phyloP scores from a whole-genome alignment of 225 moss, liverwort and hornwort species.

The Sphagnum contortum region DNA sequence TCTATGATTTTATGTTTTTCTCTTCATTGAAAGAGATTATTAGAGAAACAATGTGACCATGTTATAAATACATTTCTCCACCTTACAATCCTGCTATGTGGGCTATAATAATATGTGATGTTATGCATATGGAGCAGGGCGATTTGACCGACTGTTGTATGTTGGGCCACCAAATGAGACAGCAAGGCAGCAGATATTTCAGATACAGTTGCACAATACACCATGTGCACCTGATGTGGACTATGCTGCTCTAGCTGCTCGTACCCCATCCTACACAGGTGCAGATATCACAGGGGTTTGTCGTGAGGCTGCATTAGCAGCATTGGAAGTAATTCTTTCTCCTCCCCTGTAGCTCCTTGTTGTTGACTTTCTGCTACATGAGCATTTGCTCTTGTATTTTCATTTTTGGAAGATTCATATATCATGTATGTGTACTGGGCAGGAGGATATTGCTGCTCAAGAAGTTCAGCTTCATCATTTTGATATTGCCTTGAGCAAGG shows the following conservation, averaged over 20 bases:
- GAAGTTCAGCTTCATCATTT: conserved; percentile 45
- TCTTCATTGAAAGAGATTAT: too few relatives aligned
- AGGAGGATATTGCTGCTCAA: conserved; percentile 38
- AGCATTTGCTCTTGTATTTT: too few relatives aligned
- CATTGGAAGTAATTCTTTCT: conserved; percentile 49
- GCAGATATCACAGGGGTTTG: conserved; percentile 89
- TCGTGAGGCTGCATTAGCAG: conserved; percentile 79
- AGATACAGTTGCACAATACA: conserved; percentile 66
- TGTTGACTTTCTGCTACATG: too few relatives aligned
- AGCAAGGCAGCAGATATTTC: conserved; percentile 74
- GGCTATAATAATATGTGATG: neutral
- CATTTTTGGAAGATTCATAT: too few relatives aligned
- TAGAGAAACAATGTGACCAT: too few relatives aligned
- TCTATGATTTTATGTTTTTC: too few relatives aligned
- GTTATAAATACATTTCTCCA: too few relatives aligned
- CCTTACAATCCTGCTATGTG: neutral
- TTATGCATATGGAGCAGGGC: conserved; percentile 39
- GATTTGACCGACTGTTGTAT: conserved; percentile 87
- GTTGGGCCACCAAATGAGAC: conserved; percentile 81
- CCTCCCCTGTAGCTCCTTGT: neutral
- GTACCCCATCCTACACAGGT: conserved; percentile 61
- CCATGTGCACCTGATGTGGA: conserved; percentile 62
- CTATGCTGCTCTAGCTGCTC: conserved; percentile 40
- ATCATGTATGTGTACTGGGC: neutral
- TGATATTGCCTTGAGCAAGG: conserved; percentile 31